Evolutionary conservation across 306 rosid genomes (phyloP), one percentile per base, ranked within the genome.

Genomic region (Sicyos edulis): DNA sequence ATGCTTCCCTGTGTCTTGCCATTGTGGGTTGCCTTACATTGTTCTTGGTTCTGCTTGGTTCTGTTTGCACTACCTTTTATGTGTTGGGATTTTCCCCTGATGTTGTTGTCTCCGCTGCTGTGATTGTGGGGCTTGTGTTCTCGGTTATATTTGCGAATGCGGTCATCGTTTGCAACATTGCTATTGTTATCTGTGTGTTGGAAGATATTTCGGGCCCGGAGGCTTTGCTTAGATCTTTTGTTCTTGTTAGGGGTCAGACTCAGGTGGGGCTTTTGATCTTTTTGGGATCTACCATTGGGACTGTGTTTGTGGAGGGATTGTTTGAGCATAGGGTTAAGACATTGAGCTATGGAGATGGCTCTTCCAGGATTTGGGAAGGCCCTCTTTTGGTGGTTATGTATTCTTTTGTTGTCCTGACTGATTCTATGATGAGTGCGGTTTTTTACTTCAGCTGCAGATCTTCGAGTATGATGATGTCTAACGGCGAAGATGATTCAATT

Each of bases 301-400:
- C 85, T 85, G 89, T 96, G 14, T 87, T 95, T 75, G 95, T 95
- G 78, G 92, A 95, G 85, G 97, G 97, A 0, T 76, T 95, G 82
- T 95, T 88, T 81, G 96, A 91, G 85, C 96, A 95, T 58, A 87
- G 97, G 49, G 99, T 95, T 73, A 91, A 85, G 91, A 89, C 91
- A 0, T 70, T 95, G 75, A 95, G 99, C 89, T 95, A 95, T 57
- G 99, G 99, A 47, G 96, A 95, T 63, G 97, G 99, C 67, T 91
- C 97, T 77, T 95, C 99, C 0, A 83, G 97, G 82, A 47, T 87
- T 66, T 95, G 99, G 99, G 99, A 95, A 86, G 97, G 99, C 53
- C 99, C 97, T 2, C 96, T 95, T 53, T 82, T 95, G 95, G 99
- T 95, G 78, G 76, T 89, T 26, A 91, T 91, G 96, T 87, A 91